A percentile compares a stretch with the other conserved stretches of the same genome.
Conservation (phyloP, 2,329 filamentous ascomycete species). For the Aschersonia sp. region DNA sequence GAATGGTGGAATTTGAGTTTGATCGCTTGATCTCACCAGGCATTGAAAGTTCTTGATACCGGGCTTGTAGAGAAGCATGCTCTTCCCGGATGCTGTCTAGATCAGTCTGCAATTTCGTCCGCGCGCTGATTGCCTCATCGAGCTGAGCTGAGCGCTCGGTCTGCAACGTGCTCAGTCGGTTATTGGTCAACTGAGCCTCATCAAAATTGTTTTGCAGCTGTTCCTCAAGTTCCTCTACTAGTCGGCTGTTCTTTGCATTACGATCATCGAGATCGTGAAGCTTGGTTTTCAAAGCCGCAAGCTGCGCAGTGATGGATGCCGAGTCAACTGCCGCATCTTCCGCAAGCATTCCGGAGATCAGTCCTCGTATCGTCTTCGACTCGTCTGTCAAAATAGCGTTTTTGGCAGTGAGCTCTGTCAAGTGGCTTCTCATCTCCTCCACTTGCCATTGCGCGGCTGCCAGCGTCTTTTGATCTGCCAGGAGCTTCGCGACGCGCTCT, state of each 20-base stretch:
- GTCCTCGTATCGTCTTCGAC: constrained; percentile 44
- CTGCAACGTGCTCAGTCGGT: constrained; percentile 71
- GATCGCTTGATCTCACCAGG: constrained; percentile 38
- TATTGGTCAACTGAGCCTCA: constrained; percentile 71
- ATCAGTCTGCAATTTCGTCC: constrained; percentile 49
- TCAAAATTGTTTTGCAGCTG: constrained; percentile 93
- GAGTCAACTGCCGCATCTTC: constrained; percentile 28
- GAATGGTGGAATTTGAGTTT: constrained; percentile 55
- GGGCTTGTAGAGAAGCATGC: constrained; percentile 60
- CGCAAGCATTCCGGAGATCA: constrained; percentile 37
- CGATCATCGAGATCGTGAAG: constrained; percentile 45
- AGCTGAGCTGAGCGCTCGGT: constrained; percentile 60
- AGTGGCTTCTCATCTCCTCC: constrained; percentile 38
- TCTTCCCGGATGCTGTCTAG: constrained; percentile 54
- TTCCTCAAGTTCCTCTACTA: constrained; percentile 93
- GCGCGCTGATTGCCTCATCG: constrained; percentile 60
- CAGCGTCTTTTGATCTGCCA: constrained; percentile 45
- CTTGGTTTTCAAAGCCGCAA: constrained; percentile 50
- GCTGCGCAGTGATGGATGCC: constrained; percentile 36
- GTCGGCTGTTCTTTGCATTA: constrained; percentile 81
- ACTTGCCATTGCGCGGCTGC: constrained; percentile 42
- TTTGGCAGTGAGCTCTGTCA: constrained; percentile 40
- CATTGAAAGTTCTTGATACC: constrained; percentile 36
- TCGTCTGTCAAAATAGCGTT: constrained; percentile 46
- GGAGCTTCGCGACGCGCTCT: constrained; percentile 42